These are phyloP conservation scores for Hypocreales sp. DNA, from an alignment of 2,329 filamentous ascomycete species.

Conservation along the genomic window DNA sequence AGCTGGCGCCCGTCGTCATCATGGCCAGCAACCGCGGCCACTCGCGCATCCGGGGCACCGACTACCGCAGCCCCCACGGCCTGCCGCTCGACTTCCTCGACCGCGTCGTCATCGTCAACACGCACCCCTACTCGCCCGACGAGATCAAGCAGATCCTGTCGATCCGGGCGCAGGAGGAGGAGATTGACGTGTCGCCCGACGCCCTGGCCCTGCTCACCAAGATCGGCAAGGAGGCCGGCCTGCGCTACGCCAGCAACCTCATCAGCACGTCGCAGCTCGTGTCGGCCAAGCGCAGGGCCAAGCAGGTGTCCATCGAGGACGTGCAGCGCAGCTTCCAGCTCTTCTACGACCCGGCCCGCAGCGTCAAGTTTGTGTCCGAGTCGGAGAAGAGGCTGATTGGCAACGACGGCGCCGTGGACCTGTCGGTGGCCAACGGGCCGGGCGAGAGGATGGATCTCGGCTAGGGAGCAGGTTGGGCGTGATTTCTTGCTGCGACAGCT, in stretches of 20 bases:
- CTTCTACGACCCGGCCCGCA: constrained; percentile 81
- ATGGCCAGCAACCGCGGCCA: constrained; percentile 97
- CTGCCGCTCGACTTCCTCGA: constrained; percentile 92
- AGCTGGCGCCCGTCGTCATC: constrained; percentile 92
- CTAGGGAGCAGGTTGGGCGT: constrained; percentile 11
- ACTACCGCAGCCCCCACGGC: constrained; percentile 85
- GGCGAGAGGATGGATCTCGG: constrained; percentile 35
- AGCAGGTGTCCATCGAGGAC: constrained; percentile 72
- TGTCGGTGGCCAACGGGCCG: constrained; percentile 29
- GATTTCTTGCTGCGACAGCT: constrained; percentile 6
- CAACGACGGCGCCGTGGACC: constrained; percentile 64
- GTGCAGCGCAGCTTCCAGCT: constrained; percentile 87
- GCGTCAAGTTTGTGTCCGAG: constrained; percentile 78
- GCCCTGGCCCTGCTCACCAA: constrained; percentile 88
- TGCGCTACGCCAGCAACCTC: constrained; percentile 94
- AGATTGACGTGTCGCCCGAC: constrained; percentile 80
- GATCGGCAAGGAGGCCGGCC: constrained; percentile 81
- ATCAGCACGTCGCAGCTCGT: constrained; percentile 90
- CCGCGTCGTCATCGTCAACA: constrained; percentile 91
- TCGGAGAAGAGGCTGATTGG: constrained; percentile 90
- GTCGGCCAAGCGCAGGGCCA: constrained; percentile 68
- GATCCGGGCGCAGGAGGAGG: constrained; percentile 89
- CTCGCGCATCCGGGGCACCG: constrained; percentile 82
- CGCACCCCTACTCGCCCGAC: constrained; percentile 64
- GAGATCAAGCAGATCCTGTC: constrained; percentile 87